These are phyloP conservation scores for Clavaria fumosa DNA, from an alignment of 768 basidiomycete species.

Conservation along the genomic window DNA sequence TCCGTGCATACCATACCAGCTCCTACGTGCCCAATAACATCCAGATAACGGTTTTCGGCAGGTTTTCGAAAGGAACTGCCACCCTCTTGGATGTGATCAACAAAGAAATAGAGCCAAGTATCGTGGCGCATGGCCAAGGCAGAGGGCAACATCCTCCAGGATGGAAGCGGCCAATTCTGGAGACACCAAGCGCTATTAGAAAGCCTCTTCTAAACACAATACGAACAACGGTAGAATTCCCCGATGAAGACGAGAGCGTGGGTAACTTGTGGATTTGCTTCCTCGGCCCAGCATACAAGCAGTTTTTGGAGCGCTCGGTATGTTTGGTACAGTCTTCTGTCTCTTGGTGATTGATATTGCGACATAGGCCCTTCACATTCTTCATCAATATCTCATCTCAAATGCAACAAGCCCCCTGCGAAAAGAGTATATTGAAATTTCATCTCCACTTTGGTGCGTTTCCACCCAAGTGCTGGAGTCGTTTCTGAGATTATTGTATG, in stretches of 20 bases:
- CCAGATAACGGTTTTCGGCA: conserved; percentile 78
- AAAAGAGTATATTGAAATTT: conserved; percentile 86
- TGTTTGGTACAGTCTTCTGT: not conserved
- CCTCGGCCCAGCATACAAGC: conserved; percentile 59
- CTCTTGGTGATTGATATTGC: not conserved
- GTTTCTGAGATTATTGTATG: not conserved
- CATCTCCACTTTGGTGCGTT: conserved; percentile 72
- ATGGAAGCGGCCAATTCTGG: conserved; percentile 92
- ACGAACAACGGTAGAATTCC: conserved; percentile 72
- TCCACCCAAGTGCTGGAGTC: not conserved
- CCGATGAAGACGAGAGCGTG: conserved; percentile 90
- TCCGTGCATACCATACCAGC: conserved; percentile 73
- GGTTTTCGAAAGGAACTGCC: conserved; percentile 57
- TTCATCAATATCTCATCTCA: conserved; percentile 81
- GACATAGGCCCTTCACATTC: conserved; percentile 61
- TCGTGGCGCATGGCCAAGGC: conserved; percentile 61
- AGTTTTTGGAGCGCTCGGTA: conserved; percentile 61
- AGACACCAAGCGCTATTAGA: conserved; percentile 62
- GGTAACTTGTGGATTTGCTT: conserved; percentile 73
- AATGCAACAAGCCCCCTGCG: conserved; percentile 68
- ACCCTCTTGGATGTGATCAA: conserved; percentile 75
- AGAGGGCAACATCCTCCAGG: conserved; percentile 53
- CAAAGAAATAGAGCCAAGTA: conserved; percentile 64
- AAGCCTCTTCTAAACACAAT: conserved; percentile 33
- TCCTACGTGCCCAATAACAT: conserved; percentile 94